Base-by-base conservation (phyloP, 2,329 filamentous ascomycete genomes). In the Tolypocladium cylindrosporum region DNA sequence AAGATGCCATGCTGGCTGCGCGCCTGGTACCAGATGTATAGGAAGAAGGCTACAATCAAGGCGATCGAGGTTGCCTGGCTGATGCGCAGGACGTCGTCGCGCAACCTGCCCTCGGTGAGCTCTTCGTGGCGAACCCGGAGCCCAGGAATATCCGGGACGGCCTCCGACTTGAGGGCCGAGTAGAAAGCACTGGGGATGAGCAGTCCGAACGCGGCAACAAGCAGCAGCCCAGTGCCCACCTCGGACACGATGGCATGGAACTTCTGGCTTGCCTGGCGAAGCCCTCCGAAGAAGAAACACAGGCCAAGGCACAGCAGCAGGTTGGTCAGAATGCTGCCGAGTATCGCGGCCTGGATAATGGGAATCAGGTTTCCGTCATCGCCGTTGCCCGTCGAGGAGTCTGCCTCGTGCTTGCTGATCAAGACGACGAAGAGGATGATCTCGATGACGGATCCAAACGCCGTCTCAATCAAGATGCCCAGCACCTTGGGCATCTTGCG, bases 231-330 rank as follows among this genome's bases (percentile, higher is more conserved):
- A 36, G 79, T 86, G 27, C 31, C 31, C 31, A 34, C 86, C 69
- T 89, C 86, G 58, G 83, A 85, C n/a, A 89, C 77, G 2, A 83
- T 83, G 57, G 83, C 78, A 61, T 87, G 82, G 68, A 89, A 88
- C 40, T 76, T 75, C 62, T 88, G 81, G 60, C 81, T 79, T 13
- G 83, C 74, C 45, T 81, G 78, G 78, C 76, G 76, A 16, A 88
- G 65, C 6, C 86, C 86, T 34, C 87, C 86, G 16, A 82, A 77
- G 57, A 88, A 80, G 48, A 89, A 89, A 67, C 86, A 89, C 37
- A 82, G 69, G 0, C 86, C 86, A 36, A 89, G 71, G 61, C 86
- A 89, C 1, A 89, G 78, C 11, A 89, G 71, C 37, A 88, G 69
- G 31, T 52, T 89, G 14, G 87, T 86, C 55, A 89, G 67, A 51